Evolutionary conservation across 192 early-diverging fungal species (phyloP), one percentile per base, ranked within the genome.

Genomic region (Coemansia sp.): DNA sequence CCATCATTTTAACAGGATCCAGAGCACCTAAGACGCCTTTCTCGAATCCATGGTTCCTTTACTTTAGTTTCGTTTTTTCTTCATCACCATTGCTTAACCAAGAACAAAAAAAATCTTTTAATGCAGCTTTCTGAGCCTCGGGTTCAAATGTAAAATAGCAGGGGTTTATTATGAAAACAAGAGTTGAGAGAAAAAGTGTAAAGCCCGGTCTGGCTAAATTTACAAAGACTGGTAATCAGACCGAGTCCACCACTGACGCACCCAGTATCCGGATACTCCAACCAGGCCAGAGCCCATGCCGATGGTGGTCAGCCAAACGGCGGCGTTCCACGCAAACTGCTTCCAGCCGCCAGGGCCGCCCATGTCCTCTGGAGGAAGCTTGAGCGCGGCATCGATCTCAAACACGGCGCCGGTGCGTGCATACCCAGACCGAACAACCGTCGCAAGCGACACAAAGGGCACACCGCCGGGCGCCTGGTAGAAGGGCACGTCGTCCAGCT

Each of bases 171-270:
- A 34, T 34, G 9, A 9, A 35, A 57, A 42, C 19, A 30, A 39
- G 22, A 42, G 19, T 18, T 1, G 35, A 6, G 19, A 18, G 6
- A 34, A 36, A 39, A 16, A 32, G 3, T 6, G 8, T 32, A 32
- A 32, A 32, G 30, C 30, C 8, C 30, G 8, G 30, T 6, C 30
- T 32, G 4, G 3, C 30, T 32, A 32, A 48, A 72, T 68, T 67
- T 80, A 80, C 73, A 80, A 52, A 4, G 78, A 65, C 59, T 80
- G 68, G 45, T 80, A 80, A 58, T 75, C 78, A 4, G 71, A 61
- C 45, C 66, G 72, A 53, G 72, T 74, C 72, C 78, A 75, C 78
- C 78, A 80, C 68, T 80, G 78, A 30, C 73, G 77, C 61, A 75
- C 72, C 77, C 77, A 80, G 55, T 71, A 80, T 7, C 69, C 77